Conservation (phyloP, 148 eudicot species). For the Fagopyrum tataricum region DNA sequence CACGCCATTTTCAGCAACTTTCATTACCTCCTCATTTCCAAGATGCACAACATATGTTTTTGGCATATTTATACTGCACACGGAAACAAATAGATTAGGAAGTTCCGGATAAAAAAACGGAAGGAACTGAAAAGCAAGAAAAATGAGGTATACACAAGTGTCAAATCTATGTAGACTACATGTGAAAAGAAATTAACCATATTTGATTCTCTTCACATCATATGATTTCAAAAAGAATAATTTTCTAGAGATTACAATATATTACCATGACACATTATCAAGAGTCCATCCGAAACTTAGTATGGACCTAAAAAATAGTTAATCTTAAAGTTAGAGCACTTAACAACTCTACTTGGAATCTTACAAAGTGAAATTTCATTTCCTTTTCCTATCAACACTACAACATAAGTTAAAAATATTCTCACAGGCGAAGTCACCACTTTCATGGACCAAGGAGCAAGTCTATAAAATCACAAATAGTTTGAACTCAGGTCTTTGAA, state of each 20-base stretch:
- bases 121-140: not conserved
- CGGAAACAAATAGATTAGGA: not conserved
- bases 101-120: not conserved
- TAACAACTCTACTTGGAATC: not conserved
- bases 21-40: conserved; percentile 95
- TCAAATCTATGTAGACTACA: not conserved
- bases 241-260: not conserved
- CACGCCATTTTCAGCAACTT: conserved; percentile 78
- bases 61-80: conserved; percentile 87
- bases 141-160: not conserved
- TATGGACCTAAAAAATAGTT: too few relatives aligned
- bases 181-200: not conserved
- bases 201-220: not conserved
- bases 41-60: conserved; percentile 94
- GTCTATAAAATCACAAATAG: not conserved
- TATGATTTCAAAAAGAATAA: not conserved
- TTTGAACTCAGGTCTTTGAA: not conserved
- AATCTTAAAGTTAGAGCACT: not conserved
- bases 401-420: not conserved
- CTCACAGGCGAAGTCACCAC: not conserved
- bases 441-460: not conserved
- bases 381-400: not conserved
- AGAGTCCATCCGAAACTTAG: too few relatives aligned
- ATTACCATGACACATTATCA: not conserved
- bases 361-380: not conserved